These are phyloP conservation scores for Moesziomyces antarcticus DNA, from an alignment of 1,284 basidiomycete species.

Conservation along the genomic window DNA sequence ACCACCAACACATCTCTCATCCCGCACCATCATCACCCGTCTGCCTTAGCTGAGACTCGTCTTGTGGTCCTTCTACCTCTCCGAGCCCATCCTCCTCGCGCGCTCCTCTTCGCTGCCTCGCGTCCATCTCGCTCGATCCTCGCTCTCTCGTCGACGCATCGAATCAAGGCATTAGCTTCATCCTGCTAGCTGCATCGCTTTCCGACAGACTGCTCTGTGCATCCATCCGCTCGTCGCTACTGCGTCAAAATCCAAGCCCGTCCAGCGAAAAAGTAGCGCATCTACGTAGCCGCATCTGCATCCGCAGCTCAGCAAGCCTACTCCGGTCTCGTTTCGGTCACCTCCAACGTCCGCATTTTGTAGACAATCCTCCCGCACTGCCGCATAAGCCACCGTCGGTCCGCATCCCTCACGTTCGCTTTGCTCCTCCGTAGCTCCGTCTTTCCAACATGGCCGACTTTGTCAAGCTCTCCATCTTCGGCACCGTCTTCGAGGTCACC, in stretches of 20 bases:
- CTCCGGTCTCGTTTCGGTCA: not conserved
- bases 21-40: constrained; percentile 12
- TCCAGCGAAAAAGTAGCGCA: too few relatives aligned
- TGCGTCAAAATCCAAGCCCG: not conserved
- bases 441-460: constrained; percentile 73
- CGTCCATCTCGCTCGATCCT: too few relatives aligned
- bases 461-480: constrained; percentile 97
- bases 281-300: not conserved
- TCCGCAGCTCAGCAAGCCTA: not conserved
- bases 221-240: not conserved
- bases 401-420: not conserved
- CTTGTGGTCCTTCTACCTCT: not conserved
- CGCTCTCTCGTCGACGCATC: too few relatives aligned
- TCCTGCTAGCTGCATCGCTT: constrained; percentile 7
- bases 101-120: not conserved
- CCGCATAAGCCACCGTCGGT: not conserved
- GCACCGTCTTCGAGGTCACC: constrained; percentile 87
- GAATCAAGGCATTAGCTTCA: constrained; percentile 8
- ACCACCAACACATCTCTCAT: constrained; percentile 23
- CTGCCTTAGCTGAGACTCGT: constrained; percentile 45
- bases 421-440: not conserved
- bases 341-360: constrained; percentile 2
- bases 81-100: not conserved
- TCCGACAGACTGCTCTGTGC: not conserved
- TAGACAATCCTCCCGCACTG: constrained; percentile 1